Evolutionary conservation across 2,329 filamentous ascomycete species (phyloP).

Genomic region (Knoxdaviesia proteae): DNA sequence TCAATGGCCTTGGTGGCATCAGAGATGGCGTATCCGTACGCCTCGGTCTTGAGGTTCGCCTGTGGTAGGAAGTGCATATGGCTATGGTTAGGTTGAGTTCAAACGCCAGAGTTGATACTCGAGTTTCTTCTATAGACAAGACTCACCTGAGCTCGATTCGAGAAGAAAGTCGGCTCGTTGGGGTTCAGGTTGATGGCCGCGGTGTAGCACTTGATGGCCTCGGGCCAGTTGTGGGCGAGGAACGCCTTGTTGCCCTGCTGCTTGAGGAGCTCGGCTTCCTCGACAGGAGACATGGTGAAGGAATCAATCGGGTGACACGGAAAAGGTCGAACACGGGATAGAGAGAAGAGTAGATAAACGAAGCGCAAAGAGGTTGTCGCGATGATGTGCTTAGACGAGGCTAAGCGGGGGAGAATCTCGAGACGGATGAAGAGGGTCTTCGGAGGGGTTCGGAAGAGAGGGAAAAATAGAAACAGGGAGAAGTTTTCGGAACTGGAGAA

Average conservation of each 20-base stretch:
- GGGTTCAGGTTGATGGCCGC: slow-evolving; percentile 73
- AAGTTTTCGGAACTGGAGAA: too few relatives aligned
- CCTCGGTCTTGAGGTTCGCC: slow-evolving; percentile 89
- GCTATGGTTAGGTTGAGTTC: slow-evolving; percentile 1
- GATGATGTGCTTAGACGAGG: too few relatives aligned
- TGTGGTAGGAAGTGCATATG: slow-evolving; percentile 15
- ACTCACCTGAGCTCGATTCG: slow-evolving; percentile 80
- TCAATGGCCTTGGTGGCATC: slow-evolving; percentile 86
- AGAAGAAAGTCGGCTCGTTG: slow-evolving; percentile 74
- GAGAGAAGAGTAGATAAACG: too few relatives aligned
- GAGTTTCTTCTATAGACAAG: background rate
- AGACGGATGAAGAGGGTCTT: too few relatives aligned
- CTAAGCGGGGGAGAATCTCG: too few relatives aligned
- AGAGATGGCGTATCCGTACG: slow-evolving; percentile 78
- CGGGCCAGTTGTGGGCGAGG: slow-evolving; percentile 64
- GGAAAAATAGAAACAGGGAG: too few relatives aligned
- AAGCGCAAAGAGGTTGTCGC: too few relatives aligned
- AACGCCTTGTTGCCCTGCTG: slow-evolving; percentile 91
- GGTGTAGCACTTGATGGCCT: slow-evolving; percentile 64
- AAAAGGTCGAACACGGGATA: too few relatives aligned
- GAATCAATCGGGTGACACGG: too few relatives aligned
- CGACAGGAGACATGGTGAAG: slow-evolving; percentile 20
- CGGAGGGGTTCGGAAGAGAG: too few relatives aligned
- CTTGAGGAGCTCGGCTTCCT: slow-evolving; percentile 68
- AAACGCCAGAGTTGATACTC: too few relatives aligned